Evolutionary conservation across 2,329 filamentous ascomycete species (phyloP), one percentile per base, ranked within the genome.

Genomic region (Monosporascus sp.): DNA sequence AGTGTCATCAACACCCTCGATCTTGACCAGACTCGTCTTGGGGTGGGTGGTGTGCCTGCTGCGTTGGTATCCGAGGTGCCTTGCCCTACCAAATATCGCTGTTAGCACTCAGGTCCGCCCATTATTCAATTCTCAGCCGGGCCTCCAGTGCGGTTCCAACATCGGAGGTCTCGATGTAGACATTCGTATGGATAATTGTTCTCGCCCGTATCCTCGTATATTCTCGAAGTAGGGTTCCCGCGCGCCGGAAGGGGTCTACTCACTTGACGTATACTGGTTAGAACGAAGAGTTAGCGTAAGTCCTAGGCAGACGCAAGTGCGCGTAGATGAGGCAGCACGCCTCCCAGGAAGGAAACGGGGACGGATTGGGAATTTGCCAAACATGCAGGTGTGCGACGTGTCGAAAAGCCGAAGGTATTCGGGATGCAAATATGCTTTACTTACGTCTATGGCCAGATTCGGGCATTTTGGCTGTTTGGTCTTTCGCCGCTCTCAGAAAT

Each of bases 51-150:
- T 88, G 80, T 90, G 89, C 83, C 95, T 93, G 76, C 88, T 88
- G 78, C 93, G 89, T 85, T 96, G 88, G 85, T 96, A 97, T 81
- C 88, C 93, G 80, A 97, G 82, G 87, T 97, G 93, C 80, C 91
- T 92, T 83, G 91, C 93, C 90, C 90, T 95, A 73, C 60, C 62
- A 54, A 54, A 55, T 53, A 54, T 41, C 49, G 48, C 49, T 36
- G 57, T 69, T 60, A 65, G 64, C 48, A 44, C 58, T 52, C 36
- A 22, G n/a, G 35, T 43, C 35, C 27, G n/a, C 17, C 24, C 25
- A 43, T 52, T 38, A 25, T 37, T 50, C 36, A 27, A 49, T 39
- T 17, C 36, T 51, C 44, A 25, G 43, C 45, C 20, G 43, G 3
- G 14, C 9, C 11, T 2, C 22, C 4, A 27, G 14, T 45, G 43